Evolutionary conservation across 106 monocot species (phyloP).

Genomic region (Dendrobium catenatum): DNA sequence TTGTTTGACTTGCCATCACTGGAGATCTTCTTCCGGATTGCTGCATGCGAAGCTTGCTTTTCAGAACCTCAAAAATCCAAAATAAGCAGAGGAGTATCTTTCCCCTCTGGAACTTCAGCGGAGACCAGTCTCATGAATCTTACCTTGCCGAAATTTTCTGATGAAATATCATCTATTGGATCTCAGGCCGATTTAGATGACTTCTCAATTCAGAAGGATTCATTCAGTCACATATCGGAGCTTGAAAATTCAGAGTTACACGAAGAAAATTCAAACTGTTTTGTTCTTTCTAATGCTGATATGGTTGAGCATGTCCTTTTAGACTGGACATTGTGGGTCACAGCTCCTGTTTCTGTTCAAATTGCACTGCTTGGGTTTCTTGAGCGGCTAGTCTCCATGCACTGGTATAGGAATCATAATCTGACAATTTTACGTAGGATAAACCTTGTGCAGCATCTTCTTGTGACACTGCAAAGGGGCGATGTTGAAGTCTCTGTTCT

Average conservation of each 20-base stretch:
- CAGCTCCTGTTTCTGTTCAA: slow-evolving; percentile 92
- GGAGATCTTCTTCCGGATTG: slow-evolving; percentile 93
- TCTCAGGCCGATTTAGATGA: slow-evolving; percentile 86
- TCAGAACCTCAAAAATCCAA: slow-evolving; percentile 55
- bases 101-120: slow-evolving; percentile 30
- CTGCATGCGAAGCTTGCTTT: slow-evolving; percentile 93
- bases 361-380: slow-evolving; percentile 93
- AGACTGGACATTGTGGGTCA: slow-evolving; percentile 99
- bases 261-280: slow-evolving; percentile 57
- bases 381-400: slow-evolving; percentile 93
- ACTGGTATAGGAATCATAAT: slow-evolving; percentile 96
- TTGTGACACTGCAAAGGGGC: slow-evolving; percentile 92
- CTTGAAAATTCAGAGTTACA: slow-evolving; percentile 63
- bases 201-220: slow-evolving; percentile 73
- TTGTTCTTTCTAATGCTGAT: slow-evolving; percentile 93
- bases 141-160: slow-evolving; percentile 62
- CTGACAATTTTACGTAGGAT: slow-evolving; percentile 83
- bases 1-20: slow-evolving; percentile 96
- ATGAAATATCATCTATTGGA: slow-evolving; percentile 77
- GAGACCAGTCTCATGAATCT: slow-evolving; percentile 68
- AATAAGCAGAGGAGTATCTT: slow-evolving; percentile 27
- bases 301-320: slow-evolving; percentile 99
- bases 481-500: slow-evolving; percentile 92
- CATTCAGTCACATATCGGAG: slow-evolving; percentile 81
- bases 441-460: slow-evolving; percentile 93